phyloP scores from a whole-genome alignment of 306 rosid species.

The cucumber (Cucumis sativus) region Cucumber_9930_V3 NC_026657.2:28743001-28743500 shows the following conservation, averaged over 20 bases:
- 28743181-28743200: neutral
- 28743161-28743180: neutral
- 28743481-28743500: neutral
- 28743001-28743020: neutral
- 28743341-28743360: too few relatives aligned
- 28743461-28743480: neutral
- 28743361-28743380: too few relatives aligned
- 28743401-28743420: neutral
- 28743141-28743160: neutral
- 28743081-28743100: neutral
- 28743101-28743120: neutral
- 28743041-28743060: neutral
- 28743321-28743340: too few relatives aligned
- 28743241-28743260: too few relatives aligned
- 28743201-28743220: constrained; percentile 1
- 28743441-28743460: neutral
- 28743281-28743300: too few relatives aligned
- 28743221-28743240: too few relatives aligned
- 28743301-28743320: too few relatives aligned
- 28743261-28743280: too few relatives aligned
- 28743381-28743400: neutral
- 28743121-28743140: neutral
- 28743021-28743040: neutral
- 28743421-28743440: neutral
- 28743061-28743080: neutral